Evolutionary conservation across 2,329 filamentous ascomycete genomes (phyloP).

Genomic region (Fusarium sp.): DNA sequence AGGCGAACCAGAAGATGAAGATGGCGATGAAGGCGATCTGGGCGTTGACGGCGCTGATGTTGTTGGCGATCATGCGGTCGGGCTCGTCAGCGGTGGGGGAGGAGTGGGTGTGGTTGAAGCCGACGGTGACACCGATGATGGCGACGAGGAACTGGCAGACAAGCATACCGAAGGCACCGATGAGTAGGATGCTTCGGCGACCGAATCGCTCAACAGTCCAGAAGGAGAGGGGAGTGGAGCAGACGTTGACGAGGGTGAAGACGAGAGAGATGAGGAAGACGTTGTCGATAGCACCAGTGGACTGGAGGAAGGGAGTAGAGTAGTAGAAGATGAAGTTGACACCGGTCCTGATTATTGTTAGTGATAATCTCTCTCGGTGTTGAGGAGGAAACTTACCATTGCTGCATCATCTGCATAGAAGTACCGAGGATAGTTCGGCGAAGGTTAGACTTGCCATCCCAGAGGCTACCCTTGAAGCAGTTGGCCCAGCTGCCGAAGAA

Average conservation of each 20-base stretch:
- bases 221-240: slow-evolving; percentile 88
- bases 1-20: slow-evolving; percentile 94
- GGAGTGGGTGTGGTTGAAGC: slow-evolving; percentile 62
- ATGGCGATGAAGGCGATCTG: slow-evolving; percentile 91
- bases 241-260: slow-evolving; percentile 89
- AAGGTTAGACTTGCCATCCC: slow-evolving; percentile 49
- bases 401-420: slow-evolving; percentile 84
- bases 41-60: slow-evolving; percentile 63
- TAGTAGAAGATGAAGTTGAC: slow-evolving; percentile 96
- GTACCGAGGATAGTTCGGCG: slow-evolving; percentile 71
- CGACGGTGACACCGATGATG: slow-evolving; percentile 75
- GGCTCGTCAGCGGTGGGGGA: slow-evolving; percentile 55
- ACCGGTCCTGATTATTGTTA: slow-evolving; percentile 70
- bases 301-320: slow-evolving; percentile 86
- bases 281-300: slow-evolving; percentile 79
- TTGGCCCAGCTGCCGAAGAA: slow-evolving; percentile 37
- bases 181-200: slow-evolving; percentile 82
- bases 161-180: slow-evolving; percentile 84
- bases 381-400: slow-evolving; percentile 56
- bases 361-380: not conserved
- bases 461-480: slow-evolving; percentile 49
- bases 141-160: slow-evolving; percentile 89
- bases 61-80: slow-evolving; percentile 58
- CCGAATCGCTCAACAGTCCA: slow-evolving; percentile 85
- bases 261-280: slow-evolving; percentile 86